These are phyloP conservation scores for Aspergillus hancockii DNA, from an alignment of 495 filamentous ascomycete genomes.

Conservation along the genomic window DNA sequence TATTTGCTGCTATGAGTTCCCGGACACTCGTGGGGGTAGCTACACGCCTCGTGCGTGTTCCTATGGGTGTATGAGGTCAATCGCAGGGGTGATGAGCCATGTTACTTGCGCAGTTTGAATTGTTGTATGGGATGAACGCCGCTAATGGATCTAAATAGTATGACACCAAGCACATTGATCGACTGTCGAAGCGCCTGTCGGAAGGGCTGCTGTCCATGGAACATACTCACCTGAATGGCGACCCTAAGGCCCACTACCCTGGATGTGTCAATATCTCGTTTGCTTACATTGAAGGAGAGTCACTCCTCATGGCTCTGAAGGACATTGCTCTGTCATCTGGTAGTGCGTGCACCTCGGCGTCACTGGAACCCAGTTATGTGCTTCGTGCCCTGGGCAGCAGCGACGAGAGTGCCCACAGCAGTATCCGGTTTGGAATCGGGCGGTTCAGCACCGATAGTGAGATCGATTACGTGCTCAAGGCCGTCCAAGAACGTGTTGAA, in stretches of 20 bases:
- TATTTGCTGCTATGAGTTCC: conserved; percentile 61
- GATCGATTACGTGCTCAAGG: conserved; percentile 97
- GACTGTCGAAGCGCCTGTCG: conserved; percentile 78
- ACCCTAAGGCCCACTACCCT: conserved; percentile 80
- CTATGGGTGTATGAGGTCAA: conserved; percentile 45
- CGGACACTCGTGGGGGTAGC: conserved; percentile 47
- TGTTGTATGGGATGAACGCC: not conserved
- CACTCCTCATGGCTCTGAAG: conserved; percentile 95
- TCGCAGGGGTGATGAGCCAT: conserved; percentile 54
- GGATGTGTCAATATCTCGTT: conserved; percentile 99
- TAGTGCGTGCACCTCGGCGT: conserved; percentile 95
- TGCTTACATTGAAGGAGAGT: conserved; percentile 97
- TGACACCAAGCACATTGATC: conserved; percentile 78
- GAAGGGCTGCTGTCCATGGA: conserved; percentile 83
- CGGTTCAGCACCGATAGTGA: conserved; percentile 93
- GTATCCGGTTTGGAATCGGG: conserved; percentile 96
- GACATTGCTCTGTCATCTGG: conserved; percentile 97
- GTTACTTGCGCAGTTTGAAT: not conserved
- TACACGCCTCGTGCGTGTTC: conserved; percentile 36
- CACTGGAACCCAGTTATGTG: conserved; percentile 94
- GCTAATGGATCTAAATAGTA: conserved; percentile 64
- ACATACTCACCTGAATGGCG: conserved; percentile 90
- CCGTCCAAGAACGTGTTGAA: conserved; percentile 81
- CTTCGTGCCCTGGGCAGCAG: conserved; percentile 90
- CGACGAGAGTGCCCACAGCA: conserved; percentile 96